phyloP scores from a whole-genome alignment of 2,329 filamentous ascomycete species.

The Fusarium subtropicale region DNA sequence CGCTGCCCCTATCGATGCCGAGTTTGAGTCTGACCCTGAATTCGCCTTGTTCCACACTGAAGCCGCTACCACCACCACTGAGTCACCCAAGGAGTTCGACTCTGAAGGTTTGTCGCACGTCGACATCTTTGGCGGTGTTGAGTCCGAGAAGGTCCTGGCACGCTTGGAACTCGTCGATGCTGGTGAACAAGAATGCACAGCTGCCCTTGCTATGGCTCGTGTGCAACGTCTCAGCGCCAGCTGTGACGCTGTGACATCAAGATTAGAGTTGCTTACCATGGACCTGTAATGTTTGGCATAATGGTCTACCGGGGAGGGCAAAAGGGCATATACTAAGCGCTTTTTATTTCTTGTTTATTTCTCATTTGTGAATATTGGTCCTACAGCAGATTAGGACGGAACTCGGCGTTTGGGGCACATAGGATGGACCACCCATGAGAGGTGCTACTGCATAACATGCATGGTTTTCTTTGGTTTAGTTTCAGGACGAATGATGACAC shows the following conservation, averaged over 20 bases:
- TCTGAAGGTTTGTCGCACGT: conserved; percentile 55
- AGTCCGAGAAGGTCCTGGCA: conserved; percentile 72
- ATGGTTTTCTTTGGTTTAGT: conserved; percentile 21
- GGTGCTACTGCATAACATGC: conserved; percentile 42
- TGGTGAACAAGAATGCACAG: conserved; percentile 60
- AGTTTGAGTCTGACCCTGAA: conserved; percentile 72
- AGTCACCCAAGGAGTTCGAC: conserved; percentile 55
- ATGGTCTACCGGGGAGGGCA: not conserved
- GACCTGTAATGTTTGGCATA: conserved; percentile 45
- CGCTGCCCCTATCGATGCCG: conserved; percentile 57
- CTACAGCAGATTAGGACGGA: conserved; percentile 37
- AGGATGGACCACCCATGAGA: conserved; percentile 33
- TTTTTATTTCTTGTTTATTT: conserved; percentile 37
- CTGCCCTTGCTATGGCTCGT: conserved; percentile 60
- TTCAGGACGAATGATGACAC: conserved; percentile 46
- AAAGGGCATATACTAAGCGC: conserved; percentile 42
- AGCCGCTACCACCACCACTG: conserved; percentile 34
- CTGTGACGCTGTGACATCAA: conserved; percentile 52
- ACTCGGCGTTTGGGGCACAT: conserved; percentile 42
- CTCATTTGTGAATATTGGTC: conserved; percentile 35
- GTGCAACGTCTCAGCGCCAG: conserved; percentile 62
- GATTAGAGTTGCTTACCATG: conserved; percentile 54
- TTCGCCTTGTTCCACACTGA: conserved; percentile 70
- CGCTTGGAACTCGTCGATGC: conserved; percentile 74
- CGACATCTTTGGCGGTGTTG: conserved; percentile 65